Base-by-base conservation (phyloP, 2,329 filamentous ascomycete genomes). In the Monilinia fructicola region DNA sequence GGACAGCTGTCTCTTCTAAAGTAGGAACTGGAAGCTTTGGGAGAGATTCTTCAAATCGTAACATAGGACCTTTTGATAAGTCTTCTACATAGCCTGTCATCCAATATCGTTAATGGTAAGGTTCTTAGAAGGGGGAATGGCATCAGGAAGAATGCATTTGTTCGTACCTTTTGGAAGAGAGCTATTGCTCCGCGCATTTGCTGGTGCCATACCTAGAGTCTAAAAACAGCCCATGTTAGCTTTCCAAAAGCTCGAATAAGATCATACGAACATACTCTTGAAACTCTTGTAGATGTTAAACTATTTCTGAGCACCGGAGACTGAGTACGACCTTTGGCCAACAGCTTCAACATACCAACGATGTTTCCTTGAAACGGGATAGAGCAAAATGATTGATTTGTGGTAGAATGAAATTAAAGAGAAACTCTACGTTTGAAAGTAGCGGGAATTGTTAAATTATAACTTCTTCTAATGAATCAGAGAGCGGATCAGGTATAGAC, bases 11-110 rank as follows among this genome's bases (percentile, higher is more conserved):
- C 81, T 95, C 91, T 76, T 94, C 87, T 72, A 96, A 89, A 1
- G 90, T 89, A 14, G 91, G 91, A 4, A 95, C 90, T 18, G 92
- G 91, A 38, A 96, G 83, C 48, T 84, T 84, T 54, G 91, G 91
- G 42, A 96, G 85, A n/a, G 90, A 94, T 48, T 93, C 90, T 77
- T 96, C 90, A 78, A 90, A 96, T 73, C 92, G 87, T 73, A 95
- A 83, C 90, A 92, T 95, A 56, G 87, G 82, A 64, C 90, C 91
- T 78, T 92, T 93, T 74, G 87, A 87, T 74, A 84, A 83, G 78
- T 95, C 91, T 80, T 95, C 92, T 74, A 84, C 86, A 80, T 95
- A 94, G 73, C 89, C 91, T 91, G 74, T 11, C 40, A 48, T 44
- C 16, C 44, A 60, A 38, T 73, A 42, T 73, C n/a, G 54, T 65